phyloP scores from a whole-genome alignment of 371 early-diverging fungal species.

The Polyrhizophydium stewartii region DNA sequence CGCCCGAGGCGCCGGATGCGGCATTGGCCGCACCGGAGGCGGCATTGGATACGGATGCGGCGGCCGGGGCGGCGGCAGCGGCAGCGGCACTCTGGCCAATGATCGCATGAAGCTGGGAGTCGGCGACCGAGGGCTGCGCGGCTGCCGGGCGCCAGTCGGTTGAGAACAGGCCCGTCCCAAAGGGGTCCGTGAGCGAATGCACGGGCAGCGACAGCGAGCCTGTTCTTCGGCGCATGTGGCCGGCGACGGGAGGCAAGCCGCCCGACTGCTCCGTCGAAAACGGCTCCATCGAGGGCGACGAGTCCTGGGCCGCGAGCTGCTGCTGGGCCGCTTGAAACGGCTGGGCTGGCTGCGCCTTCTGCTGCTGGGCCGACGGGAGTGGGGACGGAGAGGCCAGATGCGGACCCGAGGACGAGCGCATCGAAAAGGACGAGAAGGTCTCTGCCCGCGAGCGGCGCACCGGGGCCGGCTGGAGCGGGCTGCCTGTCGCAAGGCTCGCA shows the following conservation, averaged over 20 bases:
- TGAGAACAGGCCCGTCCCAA: constrained; percentile 62
- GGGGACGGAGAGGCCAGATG: no score
- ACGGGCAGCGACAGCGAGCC: constrained; percentile 57
- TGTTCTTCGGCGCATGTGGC: constrained; percentile 30
- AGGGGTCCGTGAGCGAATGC: constrained; percentile 41
- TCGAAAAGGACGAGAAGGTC: constrained; percentile 1
- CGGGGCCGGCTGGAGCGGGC: not conserved
- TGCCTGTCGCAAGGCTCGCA: not conserved
- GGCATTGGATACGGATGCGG: constrained; percentile 2
- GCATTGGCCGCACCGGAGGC: constrained; percentile 24
- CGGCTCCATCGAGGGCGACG: no score
- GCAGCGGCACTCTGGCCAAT: no score
- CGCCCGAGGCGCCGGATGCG: constrained; percentile 56
- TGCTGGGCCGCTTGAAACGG: no score
- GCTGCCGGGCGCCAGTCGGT: constrained; percentile 53
- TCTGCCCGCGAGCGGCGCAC: not conserved
- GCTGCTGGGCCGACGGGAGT: no score
- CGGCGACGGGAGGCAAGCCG: no score
- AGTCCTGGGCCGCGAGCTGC: no score
- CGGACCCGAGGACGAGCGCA: no score
- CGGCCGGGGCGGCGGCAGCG: constrained; percentile 6
- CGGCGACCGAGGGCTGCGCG: no score
- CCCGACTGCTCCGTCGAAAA: no score
- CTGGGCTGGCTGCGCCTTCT: no score
- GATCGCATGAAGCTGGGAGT: no score